Evolutionary conservation across 2,329 filamentous ascomycete species (phyloP).

Genomic region (Cladophialophora immunda): DNA sequence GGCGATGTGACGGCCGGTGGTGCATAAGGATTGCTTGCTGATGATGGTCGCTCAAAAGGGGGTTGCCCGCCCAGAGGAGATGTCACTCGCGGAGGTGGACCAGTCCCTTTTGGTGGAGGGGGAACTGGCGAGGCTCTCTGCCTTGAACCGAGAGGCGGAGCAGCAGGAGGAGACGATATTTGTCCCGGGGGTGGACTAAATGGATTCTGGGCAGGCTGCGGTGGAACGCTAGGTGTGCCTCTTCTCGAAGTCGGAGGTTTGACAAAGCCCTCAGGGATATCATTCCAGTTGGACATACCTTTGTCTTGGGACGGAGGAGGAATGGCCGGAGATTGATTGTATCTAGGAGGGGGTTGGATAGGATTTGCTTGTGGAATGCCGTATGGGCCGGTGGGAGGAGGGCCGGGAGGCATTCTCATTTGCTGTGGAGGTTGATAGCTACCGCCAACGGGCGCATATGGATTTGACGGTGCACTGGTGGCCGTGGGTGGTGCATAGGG

Average conservation of each 20-base stretch:
- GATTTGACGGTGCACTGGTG: constrained; percentile 49
- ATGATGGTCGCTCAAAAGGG: constrained; percentile 61
- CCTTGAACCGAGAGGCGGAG: constrained; percentile 66
- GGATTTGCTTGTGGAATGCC: constrained; percentile 48
- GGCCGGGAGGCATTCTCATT: constrained; percentile 46
- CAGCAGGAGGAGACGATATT: constrained; percentile 65
- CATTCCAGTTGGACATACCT: constrained; percentile 88
- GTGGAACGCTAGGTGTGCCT: constrained; percentile 71
- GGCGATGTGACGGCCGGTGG: constrained; percentile 61
- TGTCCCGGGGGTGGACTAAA: constrained; percentile 67
- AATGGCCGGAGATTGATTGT: constrained; percentile 70
- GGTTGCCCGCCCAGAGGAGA: constrained; percentile 71
- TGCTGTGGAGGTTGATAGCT: constrained; percentile 68
- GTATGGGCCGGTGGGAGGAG: constrained; percentile 50
- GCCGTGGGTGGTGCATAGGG: constrained; percentile 38
- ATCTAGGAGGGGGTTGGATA: constrained; percentile 70
- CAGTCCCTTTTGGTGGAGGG: constrained; percentile 82
- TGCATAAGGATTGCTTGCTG: constrained; percentile 70
- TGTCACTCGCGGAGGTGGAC: constrained; percentile 71
- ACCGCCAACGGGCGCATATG: constrained; percentile 59
- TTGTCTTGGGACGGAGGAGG: constrained; percentile 74
- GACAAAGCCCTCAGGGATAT: constrained; percentile 82
- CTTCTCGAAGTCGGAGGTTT: constrained; percentile 76
- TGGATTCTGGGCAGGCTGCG: constrained; percentile 74
- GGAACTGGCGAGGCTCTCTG: constrained; percentile 72